A percentile compares a stretch with the other conserved stretches of the same genome.
phyloP scores from a whole-genome alignment of 805 yeast genomes.

The Debaryomyces hansenii region DNA sequence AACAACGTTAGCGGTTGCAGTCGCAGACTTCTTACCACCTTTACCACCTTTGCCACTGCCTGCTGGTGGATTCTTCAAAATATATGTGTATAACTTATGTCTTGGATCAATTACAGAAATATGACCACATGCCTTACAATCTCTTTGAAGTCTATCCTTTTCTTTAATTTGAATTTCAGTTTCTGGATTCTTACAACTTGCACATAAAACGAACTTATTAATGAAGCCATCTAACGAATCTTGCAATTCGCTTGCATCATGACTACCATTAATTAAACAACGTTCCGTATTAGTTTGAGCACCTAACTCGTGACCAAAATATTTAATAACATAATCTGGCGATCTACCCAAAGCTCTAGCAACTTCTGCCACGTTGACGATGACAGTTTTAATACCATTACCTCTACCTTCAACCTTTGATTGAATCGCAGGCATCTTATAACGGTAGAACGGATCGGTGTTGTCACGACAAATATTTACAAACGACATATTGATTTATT shows the following conservation, averaged over 20 bases:
- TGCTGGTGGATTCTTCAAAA: constrained; percentile 85
- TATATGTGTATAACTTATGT: constrained; percentile 83
- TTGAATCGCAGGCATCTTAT: constrained; percentile 97
- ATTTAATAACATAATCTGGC: constrained; percentile 86
- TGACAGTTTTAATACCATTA: constrained; percentile 97
- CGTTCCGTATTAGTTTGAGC: constrained; percentile 92
- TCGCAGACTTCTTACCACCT: constrained; percentile 77
- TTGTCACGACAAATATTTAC: constrained; percentile 96
- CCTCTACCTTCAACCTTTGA: constrained; percentile 98
- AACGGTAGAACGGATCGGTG: constrained; percentile 97
- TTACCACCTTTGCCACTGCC: constrained; percentile 45
- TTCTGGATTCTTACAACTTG: constrained; percentile 95
- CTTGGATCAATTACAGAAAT: constrained; percentile 80
- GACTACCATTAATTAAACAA: constrained; percentile 91
- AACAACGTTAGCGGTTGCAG: constrained; percentile 85
- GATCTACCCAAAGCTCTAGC: constrained; percentile 95
- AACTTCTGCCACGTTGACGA: constrained; percentile 86
- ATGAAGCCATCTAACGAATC: constrained; percentile 94
- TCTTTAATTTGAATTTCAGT: constrained; percentile 84
- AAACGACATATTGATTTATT: constrained; percentile 58
- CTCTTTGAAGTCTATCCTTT: constrained; percentile 75
- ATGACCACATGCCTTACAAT: constrained; percentile 98
- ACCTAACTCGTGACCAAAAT: constrained; percentile 95
- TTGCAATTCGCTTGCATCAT: constrained; percentile 86
- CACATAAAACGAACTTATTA: constrained; percentile 88